Evolutionary conservation across 1,139 yeast genomes (phyloP).

Genomic region (Kodamaea suecica): DNA sequence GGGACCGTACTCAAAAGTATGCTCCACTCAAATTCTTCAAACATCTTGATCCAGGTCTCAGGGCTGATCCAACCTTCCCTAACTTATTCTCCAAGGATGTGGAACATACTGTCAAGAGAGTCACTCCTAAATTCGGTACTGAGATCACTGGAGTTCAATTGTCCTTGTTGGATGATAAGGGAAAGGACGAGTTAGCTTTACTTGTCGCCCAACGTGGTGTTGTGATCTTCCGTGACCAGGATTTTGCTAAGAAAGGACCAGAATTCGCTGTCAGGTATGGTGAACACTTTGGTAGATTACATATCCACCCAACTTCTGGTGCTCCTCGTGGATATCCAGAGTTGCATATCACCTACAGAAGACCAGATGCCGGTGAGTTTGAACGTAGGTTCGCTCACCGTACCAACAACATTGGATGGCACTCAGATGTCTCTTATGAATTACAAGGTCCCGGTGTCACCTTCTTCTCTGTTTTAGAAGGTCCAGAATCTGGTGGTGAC

Average conservation of each 20-base stretch:
- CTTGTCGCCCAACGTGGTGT: constrained; percentile 42
- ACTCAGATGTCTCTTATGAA: constrained; percentile 41
- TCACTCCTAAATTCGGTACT: constrained; percentile 28
- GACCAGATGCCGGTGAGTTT: constrained; percentile 26
- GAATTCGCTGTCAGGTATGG: constrained; percentile 31
- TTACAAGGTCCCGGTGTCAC: constrained; percentile 40
- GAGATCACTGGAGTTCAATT: constrained; percentile 41
- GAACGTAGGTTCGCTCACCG: constrained; percentile 23
- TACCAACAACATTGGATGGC: constrained; percentile 36
- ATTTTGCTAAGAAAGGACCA: constrained; percentile 33
- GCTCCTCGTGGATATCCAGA: constrained; percentile 38
- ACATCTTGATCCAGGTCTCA: constrained; percentile 50
- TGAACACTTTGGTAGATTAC: constrained; percentile 36
- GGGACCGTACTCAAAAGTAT: constrained; percentile 42
- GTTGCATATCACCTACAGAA: constrained; percentile 32
- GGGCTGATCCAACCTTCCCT: constrained; percentile 54
- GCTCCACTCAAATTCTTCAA: constrained; percentile 37
- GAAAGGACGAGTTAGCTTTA: constrained; percentile 37
- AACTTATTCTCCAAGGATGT: constrained; percentile 41
- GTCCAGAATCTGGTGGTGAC: constrained; percentile 44
- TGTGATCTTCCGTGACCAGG: constrained; percentile 39
- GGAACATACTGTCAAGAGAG: constrained; percentile 20
- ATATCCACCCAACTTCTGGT: constrained; percentile 41
- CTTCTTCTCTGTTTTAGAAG: constrained; percentile 35
- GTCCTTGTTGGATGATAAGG: constrained; percentile 25